A percentile compares a stretch with the other conserved stretches of the same genome.
These are phyloP conservation scores for Ceriops decandra DNA, from an alignment of 345 rosid genomes.

Conservation along the genomic window DNA sequence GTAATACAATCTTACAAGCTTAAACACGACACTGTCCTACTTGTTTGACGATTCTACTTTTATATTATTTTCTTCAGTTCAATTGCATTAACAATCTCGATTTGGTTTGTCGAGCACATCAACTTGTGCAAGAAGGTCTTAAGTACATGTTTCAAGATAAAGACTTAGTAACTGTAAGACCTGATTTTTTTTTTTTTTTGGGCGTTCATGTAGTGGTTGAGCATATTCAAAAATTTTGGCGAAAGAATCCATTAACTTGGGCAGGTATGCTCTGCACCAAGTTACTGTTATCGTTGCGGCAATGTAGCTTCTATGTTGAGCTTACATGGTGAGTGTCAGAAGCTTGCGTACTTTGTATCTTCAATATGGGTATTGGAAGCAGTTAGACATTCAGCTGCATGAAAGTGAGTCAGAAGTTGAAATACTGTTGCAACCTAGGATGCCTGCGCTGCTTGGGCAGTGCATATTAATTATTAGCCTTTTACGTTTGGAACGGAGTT, in stretches of 20 bases:
- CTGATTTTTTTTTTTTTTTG: background rate
- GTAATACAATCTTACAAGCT: too few species aligned
- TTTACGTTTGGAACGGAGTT: too few species aligned
- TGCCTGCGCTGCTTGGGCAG: too few species aligned
- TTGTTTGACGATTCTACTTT: slow-evolving; percentile 19
- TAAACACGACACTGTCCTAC: slow-evolving; percentile 2
- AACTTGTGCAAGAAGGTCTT: slow-evolving; percentile 99
- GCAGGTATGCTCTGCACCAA: slow-evolving; percentile 99
- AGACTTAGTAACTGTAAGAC: slow-evolving; percentile 92
- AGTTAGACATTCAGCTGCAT: too few species aligned
- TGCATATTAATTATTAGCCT: too few species aligned
- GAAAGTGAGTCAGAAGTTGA: too few species aligned
- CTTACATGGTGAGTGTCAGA: slow-evolving; percentile 60
- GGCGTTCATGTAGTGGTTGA: background rate
- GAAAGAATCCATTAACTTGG: slow-evolving; percentile 22
- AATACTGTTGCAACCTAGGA: too few species aligned
- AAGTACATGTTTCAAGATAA: slow-evolving; percentile 99
- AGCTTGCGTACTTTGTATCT: background rate
- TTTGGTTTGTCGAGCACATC: slow-evolving; percentile 98
- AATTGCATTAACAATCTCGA: slow-evolving; percentile 91
- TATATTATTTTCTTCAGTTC: slow-evolving; percentile 51
- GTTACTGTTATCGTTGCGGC: slow-evolving; percentile 98
- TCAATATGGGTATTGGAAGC: too few species aligned
- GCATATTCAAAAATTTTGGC: slow-evolving; percentile 12
- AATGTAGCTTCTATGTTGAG: slow-evolving; percentile 98